phyloP scores from a whole-genome alignment of 2,329 filamentous ascomycete genomes.

The Chlorencoelia australis region DNA sequence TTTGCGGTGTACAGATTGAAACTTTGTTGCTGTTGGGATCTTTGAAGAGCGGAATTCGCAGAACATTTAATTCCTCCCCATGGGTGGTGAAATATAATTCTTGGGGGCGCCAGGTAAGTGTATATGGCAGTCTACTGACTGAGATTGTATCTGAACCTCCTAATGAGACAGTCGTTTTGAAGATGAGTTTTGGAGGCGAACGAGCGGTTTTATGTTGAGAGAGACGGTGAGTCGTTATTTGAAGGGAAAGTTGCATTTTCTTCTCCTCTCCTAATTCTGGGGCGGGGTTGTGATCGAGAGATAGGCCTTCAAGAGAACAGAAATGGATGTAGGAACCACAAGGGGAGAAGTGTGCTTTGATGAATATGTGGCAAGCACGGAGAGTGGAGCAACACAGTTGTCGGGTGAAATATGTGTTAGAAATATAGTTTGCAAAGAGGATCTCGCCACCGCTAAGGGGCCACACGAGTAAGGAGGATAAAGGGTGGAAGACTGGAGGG shows the following conservation, averaged over 20 bases:
- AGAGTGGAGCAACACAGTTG: conserved; percentile 1
- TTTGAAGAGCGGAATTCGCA: conserved; percentile 1
- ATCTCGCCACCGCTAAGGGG: background rate
- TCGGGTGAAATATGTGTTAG: conserved; percentile 2
- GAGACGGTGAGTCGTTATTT: conserved; percentile 1
- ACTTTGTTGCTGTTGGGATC: background rate
- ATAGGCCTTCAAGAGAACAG: background rate
- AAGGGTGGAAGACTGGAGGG: background rate
- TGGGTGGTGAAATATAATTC: conserved; percentile 1
- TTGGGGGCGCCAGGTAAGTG: background rate
- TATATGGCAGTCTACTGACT: conserved; percentile 1
- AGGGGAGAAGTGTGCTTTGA: background rate
- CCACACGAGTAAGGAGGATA: conserved; percentile 1
- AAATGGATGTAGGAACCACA: conserved; percentile 2
- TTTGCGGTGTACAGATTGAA: background rate
- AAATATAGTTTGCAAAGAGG: conserved; percentile 1
- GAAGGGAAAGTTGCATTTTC: conserved; percentile 1
- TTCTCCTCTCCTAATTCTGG: background rate
- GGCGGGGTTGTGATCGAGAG: background rate
- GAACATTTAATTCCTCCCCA: background rate
- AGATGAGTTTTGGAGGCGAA: conserved; percentile 1
- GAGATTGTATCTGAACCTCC: background rate
- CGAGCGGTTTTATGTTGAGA: background rate
- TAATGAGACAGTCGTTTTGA: background rate
- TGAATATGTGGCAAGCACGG: conserved; percentile 1